Evolutionary conservation across 2,329 filamentous ascomycete species (phyloP), one percentile per base, ranked within the genome.

Genomic region (Phaeosphaeria sp.): DNA sequence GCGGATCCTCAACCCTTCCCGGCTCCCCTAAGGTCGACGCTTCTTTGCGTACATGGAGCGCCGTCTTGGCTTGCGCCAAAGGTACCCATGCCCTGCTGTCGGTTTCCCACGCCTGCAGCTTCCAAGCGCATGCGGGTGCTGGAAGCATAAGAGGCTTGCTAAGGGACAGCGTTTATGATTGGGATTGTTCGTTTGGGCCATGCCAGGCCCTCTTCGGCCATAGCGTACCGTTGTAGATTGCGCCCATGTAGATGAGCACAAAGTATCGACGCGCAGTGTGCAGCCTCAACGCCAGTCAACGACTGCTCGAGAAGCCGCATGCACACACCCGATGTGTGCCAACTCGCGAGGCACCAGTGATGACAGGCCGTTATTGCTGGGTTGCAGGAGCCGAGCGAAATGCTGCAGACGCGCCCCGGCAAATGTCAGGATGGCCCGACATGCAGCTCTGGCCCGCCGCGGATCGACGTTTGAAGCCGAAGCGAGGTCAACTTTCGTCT

Each of bases 31-130:
- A 71, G 65, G n/a, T 62, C 59, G 54, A 56, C 57, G 67, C 33
- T 49, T 68, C 67, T 64, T 72, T 73, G 57, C 69, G 65, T 73
- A 70, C 70, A 73, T 75, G 61, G 60, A 66, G 64, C 51, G 51
- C 63, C 58, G 56, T 52, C 67, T 69, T 70, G 68, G 69, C 69
- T 49, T 64, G 65, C 61, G 60, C 71, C 66, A 60, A 67, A 61
- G 55, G 59, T 51, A 57, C 60, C 60, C 59, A 64, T 55, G 64
- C 63, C 60, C 57, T 56, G 62, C 62, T 62, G 58, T 71, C 66
- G 64, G 65, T 66, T 64, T 71, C 64, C 57, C 61, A 64, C 57
- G 55, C 59, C 64, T 68, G 70, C 70, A 66, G 62, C 64, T 64
- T 54, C 59, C 61, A 64, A 67, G 61, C 66, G 58, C 55, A 70